Percentiles rank a stretch among this genome's conserved stretches.
phyloP scores from a whole-genome alignment of 805 yeast genomes.

The Candida anglica region DNA sequence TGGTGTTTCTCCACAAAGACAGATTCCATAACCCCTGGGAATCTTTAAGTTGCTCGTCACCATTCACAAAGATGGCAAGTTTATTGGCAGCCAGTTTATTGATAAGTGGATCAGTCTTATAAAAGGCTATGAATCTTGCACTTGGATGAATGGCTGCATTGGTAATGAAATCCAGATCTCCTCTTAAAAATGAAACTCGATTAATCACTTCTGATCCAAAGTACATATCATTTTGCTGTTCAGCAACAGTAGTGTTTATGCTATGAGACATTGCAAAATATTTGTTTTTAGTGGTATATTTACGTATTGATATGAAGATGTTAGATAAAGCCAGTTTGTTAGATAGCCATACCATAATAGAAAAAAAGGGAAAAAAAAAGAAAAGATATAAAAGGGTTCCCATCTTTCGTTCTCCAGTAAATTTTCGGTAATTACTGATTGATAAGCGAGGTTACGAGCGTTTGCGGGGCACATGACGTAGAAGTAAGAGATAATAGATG shows the following conservation, averaged over 20 bases:
- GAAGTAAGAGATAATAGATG: too few species aligned
- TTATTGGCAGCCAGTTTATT: conserved; percentile 23
- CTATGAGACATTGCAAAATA: conserved; percentile 14
- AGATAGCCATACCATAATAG: too few species aligned
- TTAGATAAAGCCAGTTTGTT: too few species aligned
- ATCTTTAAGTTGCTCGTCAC: conserved; percentile 24
- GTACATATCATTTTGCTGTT: conserved; percentile 21
- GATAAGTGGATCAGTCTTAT: conserved; percentile 26
- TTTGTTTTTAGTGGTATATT: neutral
- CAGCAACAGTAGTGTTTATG: conserved; percentile 8
- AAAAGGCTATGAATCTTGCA: conserved; percentile 47
- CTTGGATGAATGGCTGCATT: conserved; percentile 41
- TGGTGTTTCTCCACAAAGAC: conserved; percentile 10
- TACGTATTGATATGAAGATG: neutral
- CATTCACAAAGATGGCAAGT: conserved; percentile 33
- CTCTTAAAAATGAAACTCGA: conserved; percentile 61
- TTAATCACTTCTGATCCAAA: conserved; percentile 55
- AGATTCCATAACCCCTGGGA: conserved; percentile 12
- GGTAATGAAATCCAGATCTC: conserved; percentile 48
- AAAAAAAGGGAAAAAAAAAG: too few species aligned
- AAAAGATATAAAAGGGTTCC: neutral
- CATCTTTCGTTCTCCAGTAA: too few species aligned
- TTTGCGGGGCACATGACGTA: too few species aligned
- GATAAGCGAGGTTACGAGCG: too few species aligned
- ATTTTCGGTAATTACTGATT: too few species aligned